A percentile compares a stretch with the other conserved stretches of the same genome.
Evolutionary conservation across 2,329 filamentous ascomycete genomes (phyloP).

Genomic region (Chaetomiaceae sp.): DNA sequence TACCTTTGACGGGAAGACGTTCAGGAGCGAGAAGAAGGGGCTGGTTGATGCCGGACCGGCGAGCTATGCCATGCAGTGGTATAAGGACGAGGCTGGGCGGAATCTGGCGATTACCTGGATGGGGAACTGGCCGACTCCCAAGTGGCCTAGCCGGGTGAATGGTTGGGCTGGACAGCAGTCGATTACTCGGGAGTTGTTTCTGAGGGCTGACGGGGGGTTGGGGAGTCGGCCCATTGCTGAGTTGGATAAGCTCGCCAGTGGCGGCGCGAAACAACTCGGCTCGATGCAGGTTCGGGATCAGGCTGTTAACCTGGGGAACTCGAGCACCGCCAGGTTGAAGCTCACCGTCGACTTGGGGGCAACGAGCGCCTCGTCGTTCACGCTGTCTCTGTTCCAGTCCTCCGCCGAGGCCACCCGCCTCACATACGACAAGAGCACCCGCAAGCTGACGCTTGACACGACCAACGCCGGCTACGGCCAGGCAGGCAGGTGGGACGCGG

Average conservation of each 20-base stretch:
- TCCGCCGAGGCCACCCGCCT: conserved; percentile 25
- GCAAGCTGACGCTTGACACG: conserved; percentile 30
- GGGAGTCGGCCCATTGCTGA: conserved; percentile 27
- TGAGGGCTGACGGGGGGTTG: conserved; percentile 28
- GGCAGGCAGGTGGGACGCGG: conserved; percentile 28
- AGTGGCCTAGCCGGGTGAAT: conserved; percentile 29
- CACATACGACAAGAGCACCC: conserved; percentile 22
- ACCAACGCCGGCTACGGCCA: conserved; percentile 30
- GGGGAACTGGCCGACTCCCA: conserved; percentile 27
- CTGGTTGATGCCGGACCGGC: conserved; percentile 27
- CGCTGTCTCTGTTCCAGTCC: conserved; percentile 26
- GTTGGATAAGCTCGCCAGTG: conserved; percentile 24
- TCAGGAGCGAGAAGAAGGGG: conserved; percentile 27
- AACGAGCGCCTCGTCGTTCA: conserved; percentile 28
- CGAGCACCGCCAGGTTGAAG: conserved; percentile 27
- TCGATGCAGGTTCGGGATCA: conserved; percentile 15
- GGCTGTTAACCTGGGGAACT: conserved; percentile 21
- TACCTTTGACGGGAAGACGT: conserved; percentile 24
- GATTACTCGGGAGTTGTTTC: conserved; percentile 29
- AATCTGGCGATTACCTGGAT: conserved; percentile 28
- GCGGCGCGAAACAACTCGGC: conserved; percentile 18
- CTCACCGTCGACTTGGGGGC: conserved; percentile 25
- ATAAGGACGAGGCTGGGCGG: conserved; percentile 29
- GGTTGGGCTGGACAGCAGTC: conserved; percentile 31
- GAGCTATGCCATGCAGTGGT: conserved; percentile 33